Evolutionary conservation across 331 rosid species (phyloP).

Genomic region (Stylosanthes scabra): DNA sequence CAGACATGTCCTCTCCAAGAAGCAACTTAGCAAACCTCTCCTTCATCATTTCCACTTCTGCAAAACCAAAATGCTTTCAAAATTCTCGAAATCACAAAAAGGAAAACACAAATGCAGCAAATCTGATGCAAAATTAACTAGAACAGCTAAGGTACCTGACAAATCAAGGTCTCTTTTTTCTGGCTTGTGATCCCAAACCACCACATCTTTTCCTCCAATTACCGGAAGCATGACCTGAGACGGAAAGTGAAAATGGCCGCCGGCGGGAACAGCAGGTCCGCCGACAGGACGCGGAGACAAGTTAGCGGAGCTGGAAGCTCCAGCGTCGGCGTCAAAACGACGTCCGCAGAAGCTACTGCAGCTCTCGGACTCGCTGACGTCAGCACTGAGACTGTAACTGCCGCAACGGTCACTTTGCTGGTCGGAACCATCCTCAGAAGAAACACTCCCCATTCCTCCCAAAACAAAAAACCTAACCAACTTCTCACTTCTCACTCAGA

Average conservation of each 20-base stretch:
- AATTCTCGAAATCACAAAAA: background rate
- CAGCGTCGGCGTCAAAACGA: conserved; percentile 75
- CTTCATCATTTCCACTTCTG: conserved; percentile 79
- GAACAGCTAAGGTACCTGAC: conserved; percentile 50
- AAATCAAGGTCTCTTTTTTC: conserved; percentile 53
- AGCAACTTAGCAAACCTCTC: conserved; percentile 89
- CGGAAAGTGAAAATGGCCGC: conserved; percentile 52
- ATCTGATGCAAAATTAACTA: background rate
- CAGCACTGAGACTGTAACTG: conserved; percentile 90
- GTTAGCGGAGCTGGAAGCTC: conserved; percentile 77
- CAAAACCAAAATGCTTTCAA: background rate
- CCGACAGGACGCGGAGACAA: conserved; percentile 64
- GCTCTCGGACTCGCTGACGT: conserved; percentile 93
- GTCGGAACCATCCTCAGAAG: conserved; percentile 79
- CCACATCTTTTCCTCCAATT: conserved; percentile 75
- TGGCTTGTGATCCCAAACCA: conserved; percentile 71
- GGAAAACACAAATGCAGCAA: background rate
- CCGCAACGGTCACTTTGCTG: conserved; percentile 85
- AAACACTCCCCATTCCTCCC: conserved; percentile 67
- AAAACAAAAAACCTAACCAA: too few relatives aligned
- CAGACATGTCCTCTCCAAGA: conserved; percentile 99
- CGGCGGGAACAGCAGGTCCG: conserved; percentile 29
- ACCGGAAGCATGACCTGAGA: conserved; percentile 72
- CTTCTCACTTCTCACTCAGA: conserved; percentile 36
- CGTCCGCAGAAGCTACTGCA: conserved; percentile 80